These are phyloP conservation scores for Dictyophora rubrovolvata DNA, from an alignment of 768 basidiomycete species.

Conservation along the genomic window DNA sequence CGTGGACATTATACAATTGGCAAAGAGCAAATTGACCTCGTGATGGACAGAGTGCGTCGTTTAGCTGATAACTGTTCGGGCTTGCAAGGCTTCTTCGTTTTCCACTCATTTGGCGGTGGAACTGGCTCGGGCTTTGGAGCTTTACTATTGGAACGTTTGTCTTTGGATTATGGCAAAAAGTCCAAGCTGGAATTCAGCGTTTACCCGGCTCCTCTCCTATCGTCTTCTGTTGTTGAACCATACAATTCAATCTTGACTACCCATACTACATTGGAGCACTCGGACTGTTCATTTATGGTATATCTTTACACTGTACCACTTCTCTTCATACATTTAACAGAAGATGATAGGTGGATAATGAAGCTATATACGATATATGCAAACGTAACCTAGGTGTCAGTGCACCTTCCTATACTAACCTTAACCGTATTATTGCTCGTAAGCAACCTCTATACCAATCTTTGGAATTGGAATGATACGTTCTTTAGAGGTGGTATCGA, in stretches of 20 bases:
- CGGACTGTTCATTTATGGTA: slow-evolving; percentile 99
- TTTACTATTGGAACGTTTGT: slow-evolving; percentile 88
- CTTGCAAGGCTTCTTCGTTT: slow-evolving; percentile 98
- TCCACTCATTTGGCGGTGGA: slow-evolving; percentile 99
- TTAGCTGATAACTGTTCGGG: slow-evolving; percentile 95
- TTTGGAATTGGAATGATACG: neutral
- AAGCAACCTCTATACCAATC: neutral
- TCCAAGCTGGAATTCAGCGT: slow-evolving; percentile 98
- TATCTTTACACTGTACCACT: neutral
- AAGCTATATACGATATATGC: slow-evolving; percentile 65
- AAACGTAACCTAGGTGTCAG: slow-evolving; percentile 46
- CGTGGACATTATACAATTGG: slow-evolving; percentile 98
- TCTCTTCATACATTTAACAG: neutral
- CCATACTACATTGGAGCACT: slow-evolving; percentile 97
- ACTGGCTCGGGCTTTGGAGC: slow-evolving; percentile 98
- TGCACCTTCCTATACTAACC: slow-evolving; percentile 51
- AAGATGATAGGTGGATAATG: slow-evolving; percentile 58
- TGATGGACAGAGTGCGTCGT: slow-evolving; percentile 91
- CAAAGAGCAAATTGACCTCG: slow-evolving; percentile 93
- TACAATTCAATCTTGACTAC: slow-evolving; percentile 97
- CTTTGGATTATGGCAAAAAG: slow-evolving; percentile 97
- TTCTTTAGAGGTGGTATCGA: slow-evolving; percentile 39
- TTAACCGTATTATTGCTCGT: slow-evolving; percentile 55
- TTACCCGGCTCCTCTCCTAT: slow-evolving; percentile 87
- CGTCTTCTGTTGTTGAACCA: slow-evolving; percentile 94